phyloP scores from a whole-genome alignment of 1,139 yeast species.

The Blastobotrys ciferrii region DNA sequence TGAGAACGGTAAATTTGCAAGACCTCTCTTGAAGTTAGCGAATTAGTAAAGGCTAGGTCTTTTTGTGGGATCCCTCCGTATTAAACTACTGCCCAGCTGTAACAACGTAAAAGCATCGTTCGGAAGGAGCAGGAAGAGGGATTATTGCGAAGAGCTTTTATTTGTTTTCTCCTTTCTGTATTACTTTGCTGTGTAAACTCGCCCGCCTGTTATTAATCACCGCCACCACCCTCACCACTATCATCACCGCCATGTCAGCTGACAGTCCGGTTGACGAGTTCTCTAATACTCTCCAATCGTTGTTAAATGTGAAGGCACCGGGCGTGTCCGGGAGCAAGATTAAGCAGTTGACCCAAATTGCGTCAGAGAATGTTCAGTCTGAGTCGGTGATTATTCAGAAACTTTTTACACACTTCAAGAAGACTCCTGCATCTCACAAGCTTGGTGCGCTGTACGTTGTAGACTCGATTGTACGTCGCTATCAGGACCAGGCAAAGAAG shows the following conservation, averaged over 20 bases:
- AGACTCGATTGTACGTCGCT: slow-evolving; percentile 88
- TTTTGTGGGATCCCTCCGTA: background rate
- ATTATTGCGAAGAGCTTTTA: background rate
- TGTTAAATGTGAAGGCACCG: slow-evolving; percentile 75
- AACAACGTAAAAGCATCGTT: background rate
- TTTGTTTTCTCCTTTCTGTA: background rate
- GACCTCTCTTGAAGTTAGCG: background rate
- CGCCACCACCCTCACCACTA: background rate
- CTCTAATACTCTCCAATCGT: slow-evolving; percentile 67
- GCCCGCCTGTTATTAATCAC: background rate
- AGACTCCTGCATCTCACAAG: slow-evolving; percentile 77
- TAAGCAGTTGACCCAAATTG: slow-evolving; percentile 75
- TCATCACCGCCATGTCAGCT: background rate
- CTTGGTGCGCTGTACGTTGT: slow-evolving; percentile 87
- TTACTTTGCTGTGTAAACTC: background rate
- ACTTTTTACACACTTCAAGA: slow-evolving; percentile 66
- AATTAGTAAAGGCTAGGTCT: background rate
- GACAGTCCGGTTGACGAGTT: slow-evolving; percentile 49
- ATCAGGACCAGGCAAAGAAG: slow-evolving; percentile 69
- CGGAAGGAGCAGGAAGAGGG: background rate
- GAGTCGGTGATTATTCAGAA: slow-evolving; percentile 60
- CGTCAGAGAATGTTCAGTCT: slow-evolving; percentile 62
- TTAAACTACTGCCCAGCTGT: background rate
- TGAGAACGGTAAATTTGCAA: background rate
- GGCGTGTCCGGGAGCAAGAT: slow-evolving; percentile 97